phyloP scores from a whole-genome alignment of 2,329 filamentous ascomycete species.

The Colletotrichum spaethianum region DNA sequence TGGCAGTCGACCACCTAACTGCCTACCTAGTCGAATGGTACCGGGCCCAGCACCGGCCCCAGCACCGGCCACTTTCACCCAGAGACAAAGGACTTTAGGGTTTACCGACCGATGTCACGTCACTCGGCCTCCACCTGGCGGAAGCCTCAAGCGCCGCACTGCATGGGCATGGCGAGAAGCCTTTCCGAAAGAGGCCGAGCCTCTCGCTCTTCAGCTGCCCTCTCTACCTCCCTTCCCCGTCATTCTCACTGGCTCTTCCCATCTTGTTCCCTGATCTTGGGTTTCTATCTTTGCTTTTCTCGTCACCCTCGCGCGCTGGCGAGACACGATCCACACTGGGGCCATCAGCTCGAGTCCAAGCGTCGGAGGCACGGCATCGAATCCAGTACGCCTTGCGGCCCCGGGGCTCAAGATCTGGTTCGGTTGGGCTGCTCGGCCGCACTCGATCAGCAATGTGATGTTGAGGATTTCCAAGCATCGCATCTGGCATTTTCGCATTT shows the following conservation, averaged over 20 bases:
- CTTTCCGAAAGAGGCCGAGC: constrained; percentile 18
- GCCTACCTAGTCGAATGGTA: too few relatives aligned
- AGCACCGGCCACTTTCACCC: background rate
- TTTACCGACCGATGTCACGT: constrained; percentile 22
- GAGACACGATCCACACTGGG: constrained; percentile 7
- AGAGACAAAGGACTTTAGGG: constrained; percentile 6
- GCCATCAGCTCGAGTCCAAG: constrained; percentile 13
- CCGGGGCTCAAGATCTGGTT: background rate
- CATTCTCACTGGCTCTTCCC: background rate
- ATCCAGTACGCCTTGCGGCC: constrained; percentile 5
- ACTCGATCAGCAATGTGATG: background rate
- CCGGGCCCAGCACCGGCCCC: background rate
- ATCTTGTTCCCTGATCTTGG: background rate
- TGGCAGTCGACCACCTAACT: too few relatives aligned
- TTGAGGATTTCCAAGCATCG: background rate
- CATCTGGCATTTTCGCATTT: background rate
- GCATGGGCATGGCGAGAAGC: constrained; percentile 1
- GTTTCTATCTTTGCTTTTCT: constrained; percentile 10
- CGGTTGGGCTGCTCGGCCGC: background rate
- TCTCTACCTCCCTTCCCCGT: background rate
- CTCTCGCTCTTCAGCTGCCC: background rate
- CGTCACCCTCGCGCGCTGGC: background rate
- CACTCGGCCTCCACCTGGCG: background rate
- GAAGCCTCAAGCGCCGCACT: constrained; percentile 18
- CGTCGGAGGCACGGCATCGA: background rate